A percentile compares a stretch with the other conserved stretches of the same genome.
Evolutionary conservation across 208 protist species (phyloP).

Genomic region (Tetramitus jugosus): DNA sequence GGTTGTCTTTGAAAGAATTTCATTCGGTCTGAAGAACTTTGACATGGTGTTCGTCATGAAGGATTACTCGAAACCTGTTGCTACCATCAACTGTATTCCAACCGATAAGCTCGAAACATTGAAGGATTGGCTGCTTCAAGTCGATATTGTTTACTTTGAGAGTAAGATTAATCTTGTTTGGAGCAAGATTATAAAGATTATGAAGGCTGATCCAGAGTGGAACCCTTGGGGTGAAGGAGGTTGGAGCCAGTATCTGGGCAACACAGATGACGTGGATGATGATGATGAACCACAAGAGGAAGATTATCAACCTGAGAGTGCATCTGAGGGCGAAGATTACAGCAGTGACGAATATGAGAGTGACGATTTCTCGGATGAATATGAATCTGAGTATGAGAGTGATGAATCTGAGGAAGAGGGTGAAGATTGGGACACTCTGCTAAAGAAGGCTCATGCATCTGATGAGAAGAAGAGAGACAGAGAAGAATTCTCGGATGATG

Average conservation of each 20-base stretch:
- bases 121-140: conserved; percentile 19
- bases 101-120: neutral
- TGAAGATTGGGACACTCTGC: conserved; percentile 65
- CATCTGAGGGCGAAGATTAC: conserved; percentile 48
- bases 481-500: conserved; percentile 53
- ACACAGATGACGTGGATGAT: conserved; percentile 55
- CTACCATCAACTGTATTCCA: neutral
- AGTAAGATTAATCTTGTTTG: neutral
- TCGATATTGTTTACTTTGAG: conserved; percentile 16
- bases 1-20: conserved; percentile 82
- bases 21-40: conserved; percentile 76
- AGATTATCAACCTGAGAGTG: conserved; percentile 60
- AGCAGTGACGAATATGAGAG: conserved; percentile 58
- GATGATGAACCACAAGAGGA: conserved; percentile 70
- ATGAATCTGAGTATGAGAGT: conserved; percentile 58
- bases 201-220: conserved; percentile 63
- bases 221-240: conserved; percentile 57
- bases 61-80: conserved; percentile 58
- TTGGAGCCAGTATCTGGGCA: conserved; percentile 48
- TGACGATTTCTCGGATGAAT: conserved; percentile 46
- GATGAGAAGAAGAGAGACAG: conserved; percentile 56
- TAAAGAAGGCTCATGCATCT: conserved; percentile 59
- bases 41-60: conserved; percentile 95
- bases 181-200: conserved; percentile 2
- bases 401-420: conserved; percentile 35